Conservation (phyloP, 2,329 filamentous ascomycete genomes). For the Zasmidium citrigriseum region DNA sequence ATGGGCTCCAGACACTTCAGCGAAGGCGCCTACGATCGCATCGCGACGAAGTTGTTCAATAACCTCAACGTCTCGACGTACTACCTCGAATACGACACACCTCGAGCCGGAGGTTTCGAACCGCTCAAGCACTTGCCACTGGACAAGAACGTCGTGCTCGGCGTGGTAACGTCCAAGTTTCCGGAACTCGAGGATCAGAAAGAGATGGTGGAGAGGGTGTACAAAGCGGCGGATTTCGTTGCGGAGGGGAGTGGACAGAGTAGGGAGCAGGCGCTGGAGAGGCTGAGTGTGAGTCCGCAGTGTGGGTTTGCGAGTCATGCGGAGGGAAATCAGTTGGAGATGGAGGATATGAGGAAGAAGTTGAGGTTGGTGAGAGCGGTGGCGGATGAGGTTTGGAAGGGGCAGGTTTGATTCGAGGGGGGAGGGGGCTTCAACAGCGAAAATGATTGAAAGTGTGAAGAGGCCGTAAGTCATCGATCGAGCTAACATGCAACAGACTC, state of each 20-base stretch:
- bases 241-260: constrained; percentile 63
- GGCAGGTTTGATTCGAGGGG: constrained; percentile 43
- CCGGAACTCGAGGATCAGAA: constrained; percentile 47
- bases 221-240: constrained; percentile 63
- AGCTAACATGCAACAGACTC: no score
- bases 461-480: no score
- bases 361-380: constrained; percentile 69
- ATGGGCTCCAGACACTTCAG: constrained; percentile 49
- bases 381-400: constrained; percentile 71
- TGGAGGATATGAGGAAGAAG: constrained; percentile 72
- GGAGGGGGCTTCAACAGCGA: constrained; percentile 14
- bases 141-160: constrained; percentile 50
- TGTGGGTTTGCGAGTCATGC: constrained; percentile 65
- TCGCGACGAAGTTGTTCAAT: constrained; percentile 41
- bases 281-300: constrained; percentile 68
- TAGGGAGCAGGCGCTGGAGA: constrained; percentile 67
- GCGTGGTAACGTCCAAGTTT: constrained; percentile 50
- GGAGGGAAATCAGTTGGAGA: constrained; percentile 61
- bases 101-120: constrained; percentile 50
- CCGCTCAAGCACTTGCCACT: constrained; percentile 47
- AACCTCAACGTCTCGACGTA: constrained; percentile 37
- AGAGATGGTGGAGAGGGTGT: constrained; percentile 49
- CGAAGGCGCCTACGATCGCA: constrained; percentile 50
- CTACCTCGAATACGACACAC: constrained; percentile 48
- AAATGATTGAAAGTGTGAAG: background rate